phyloP scores from a whole-genome alignment of 1,284 basidiomycete species.

The Puccinia horiana region DNA sequence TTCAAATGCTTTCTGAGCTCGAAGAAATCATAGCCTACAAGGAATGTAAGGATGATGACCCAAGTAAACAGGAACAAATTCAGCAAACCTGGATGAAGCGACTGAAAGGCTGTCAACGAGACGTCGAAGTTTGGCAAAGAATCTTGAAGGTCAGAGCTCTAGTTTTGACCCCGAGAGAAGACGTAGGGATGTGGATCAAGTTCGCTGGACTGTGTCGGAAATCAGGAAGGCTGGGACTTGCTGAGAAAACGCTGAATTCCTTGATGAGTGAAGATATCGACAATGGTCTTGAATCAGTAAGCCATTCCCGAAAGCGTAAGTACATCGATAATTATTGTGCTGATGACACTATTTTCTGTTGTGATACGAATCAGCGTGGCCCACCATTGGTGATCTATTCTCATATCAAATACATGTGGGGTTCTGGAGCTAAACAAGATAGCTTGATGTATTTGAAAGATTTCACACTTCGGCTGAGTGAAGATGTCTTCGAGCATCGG shows the following conservation, averaged over 20 bases:
- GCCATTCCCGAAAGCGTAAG: background rate
- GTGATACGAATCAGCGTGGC: conserved; percentile 64
- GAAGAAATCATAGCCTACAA: conserved; percentile 98
- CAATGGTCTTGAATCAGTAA: conserved; percentile 51
- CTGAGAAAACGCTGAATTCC: conserved; percentile 96
- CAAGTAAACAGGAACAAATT: conserved; percentile 78
- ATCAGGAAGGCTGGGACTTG: conserved; percentile 79
- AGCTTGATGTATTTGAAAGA: conserved; percentile 81
- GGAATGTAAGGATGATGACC: conserved; percentile 80
- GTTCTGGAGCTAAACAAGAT: conserved; percentile 74
- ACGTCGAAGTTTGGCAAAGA: conserved; percentile 99
- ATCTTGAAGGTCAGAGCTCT: conserved; percentile 93
- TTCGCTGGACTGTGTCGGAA: conserved; percentile 85
- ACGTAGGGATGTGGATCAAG: conserved; percentile 96
- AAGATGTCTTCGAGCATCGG: conserved; percentile 69
- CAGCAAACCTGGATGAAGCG: conserved; percentile 71
- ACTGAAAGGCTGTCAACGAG: conserved; percentile 92
- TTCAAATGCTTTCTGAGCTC: conserved; percentile 97
- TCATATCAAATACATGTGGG: conserved; percentile 96
- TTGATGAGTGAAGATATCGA: conserved; percentile 67
- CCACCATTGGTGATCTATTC: conserved; percentile 97
- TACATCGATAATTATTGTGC: background rate
- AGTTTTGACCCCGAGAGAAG: conserved; percentile 88
- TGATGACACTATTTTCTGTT: background rate
- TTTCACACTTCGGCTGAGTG: conserved; percentile 75